Base-by-base conservation (phyloP, 192 early-diverging fungal genomes). In the Coemansia reversa region DNA sequence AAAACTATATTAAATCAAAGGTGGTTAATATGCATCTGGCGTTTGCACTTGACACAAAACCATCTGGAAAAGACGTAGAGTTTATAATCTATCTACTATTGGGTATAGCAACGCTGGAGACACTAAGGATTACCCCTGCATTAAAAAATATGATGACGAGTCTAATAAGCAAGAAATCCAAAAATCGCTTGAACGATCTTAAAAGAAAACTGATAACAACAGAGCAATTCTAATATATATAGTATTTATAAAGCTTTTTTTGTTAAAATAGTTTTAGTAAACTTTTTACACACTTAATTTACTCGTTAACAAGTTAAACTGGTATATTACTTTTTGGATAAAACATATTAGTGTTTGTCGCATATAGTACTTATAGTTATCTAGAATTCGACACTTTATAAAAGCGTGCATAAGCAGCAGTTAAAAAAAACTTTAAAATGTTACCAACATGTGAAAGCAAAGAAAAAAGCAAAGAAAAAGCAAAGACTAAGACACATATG, bases 61-160 rank as follows among this genome's bases (percentile, higher is more conserved):
- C 55, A 20, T 27, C 42, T 7, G n/a, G 30, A 5, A 51, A 18
- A 9, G 63, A 64, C 27, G 27, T 20, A 5, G 27, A n/a, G 42
- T 64, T 64, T 56, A 47, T 64, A 23, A 28, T 64, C 11, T 64
- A 64, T 20, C 12, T 64, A 16, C 9, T 56, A 6, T 16, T 18
- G 1, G 20, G 52, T 7, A 56, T 22, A 14, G 23, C 7, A 22
- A 18, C 45, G 1, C 25, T 64, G 8, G 3, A 16, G 28, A 24
- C 54, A 19, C 54, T 55, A 45, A 45, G 39, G 14, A 12, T 45
- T 16, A 16, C 39, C 16, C 39, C 39, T 4, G 3, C 39, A 45
- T 45, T 45, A 45, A 45, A 45, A 45, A 45, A 45, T 45, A 45
- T 9, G 7, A 1, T 45, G 39, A 16, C 39, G 14, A 45, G 39